Percentiles rank a stretch among this genome's conserved stretches.
Evolutionary conservation across 1,284 basidiomycete genomes (phyloP).

Genomic region (Bjerkandera adusta): DNA sequence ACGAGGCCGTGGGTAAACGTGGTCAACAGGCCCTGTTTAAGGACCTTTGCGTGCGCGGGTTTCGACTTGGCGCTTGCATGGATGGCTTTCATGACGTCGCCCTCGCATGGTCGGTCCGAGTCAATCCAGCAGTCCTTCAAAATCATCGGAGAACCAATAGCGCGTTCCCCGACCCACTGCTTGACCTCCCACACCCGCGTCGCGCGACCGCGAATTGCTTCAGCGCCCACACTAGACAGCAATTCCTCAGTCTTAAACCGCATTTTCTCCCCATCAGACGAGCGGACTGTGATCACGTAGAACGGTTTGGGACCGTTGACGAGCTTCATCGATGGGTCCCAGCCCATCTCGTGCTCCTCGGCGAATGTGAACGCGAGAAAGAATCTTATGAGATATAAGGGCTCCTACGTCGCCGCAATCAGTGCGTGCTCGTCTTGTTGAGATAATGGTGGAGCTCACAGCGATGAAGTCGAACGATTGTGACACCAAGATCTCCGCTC

Average conservation of each 20-base stretch:
- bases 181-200: neutral
- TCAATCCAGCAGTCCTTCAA: conserved; percentile 11
- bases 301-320: no score
- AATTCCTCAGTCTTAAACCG: no score
- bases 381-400: neutral
- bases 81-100: conserved; percentile 2
- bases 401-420: no score
- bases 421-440: no score
- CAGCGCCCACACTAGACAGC: no score
- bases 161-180: neutral
- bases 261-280: no score
- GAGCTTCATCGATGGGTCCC: neutral
- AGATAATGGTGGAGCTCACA: no score
- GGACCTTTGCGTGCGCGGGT: neutral
- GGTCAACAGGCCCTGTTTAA: conserved; percentile 1
- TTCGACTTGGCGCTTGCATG: neutral
- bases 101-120: conserved; percentile 4
- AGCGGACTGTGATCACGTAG: no score
- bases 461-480: conserved; percentile 7
- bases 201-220: neutral
- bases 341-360: neutral
- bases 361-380: neutral
- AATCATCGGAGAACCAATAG: conserved; percentile 1
- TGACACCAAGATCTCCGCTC: neutral
- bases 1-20: conserved; percentile 8